phyloP scores from a whole-genome alignment of 805 yeast genomes.

The baker's yeast (Saccharomyces cerevisiae) region DNA sequence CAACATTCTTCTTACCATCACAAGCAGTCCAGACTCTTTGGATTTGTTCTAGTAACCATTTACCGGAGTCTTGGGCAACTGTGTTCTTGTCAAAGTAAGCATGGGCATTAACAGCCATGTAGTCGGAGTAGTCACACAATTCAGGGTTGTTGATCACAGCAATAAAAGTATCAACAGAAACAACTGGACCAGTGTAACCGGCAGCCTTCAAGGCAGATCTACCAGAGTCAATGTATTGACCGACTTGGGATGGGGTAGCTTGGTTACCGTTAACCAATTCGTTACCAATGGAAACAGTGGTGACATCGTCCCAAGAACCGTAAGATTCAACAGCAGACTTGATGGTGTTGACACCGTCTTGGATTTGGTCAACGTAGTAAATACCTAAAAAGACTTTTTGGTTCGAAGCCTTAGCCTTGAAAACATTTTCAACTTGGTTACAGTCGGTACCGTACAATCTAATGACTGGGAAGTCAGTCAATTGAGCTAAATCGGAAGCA shows the following conservation, averaged over 20 bases:
- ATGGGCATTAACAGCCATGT: slow-evolving; percentile 94
- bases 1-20: slow-evolving; percentile 61
- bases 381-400: slow-evolving; percentile 77
- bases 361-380: slow-evolving; percentile 48
- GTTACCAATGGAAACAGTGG: slow-evolving; percentile 87
- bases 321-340: slow-evolving; percentile 48
- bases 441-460: slow-evolving; percentile 87
- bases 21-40: slow-evolving; percentile 85
- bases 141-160: slow-evolving; percentile 93
- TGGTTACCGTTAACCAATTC: slow-evolving; percentile 87
- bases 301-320: slow-evolving; percentile 74
- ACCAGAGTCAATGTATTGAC: slow-evolving; percentile 54
- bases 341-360: slow-evolving; percentile 46
- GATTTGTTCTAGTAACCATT: slow-evolving; percentile 82
- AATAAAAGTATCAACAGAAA: slow-evolving; percentile 91
- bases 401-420: slow-evolving; percentile 50
- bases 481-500: slow-evolving; percentile 46
- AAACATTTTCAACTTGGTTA: slow-evolving; percentile 65
- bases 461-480: slow-evolving; percentile 49
- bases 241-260: slow-evolving; percentile 66
- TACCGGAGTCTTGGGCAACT: slow-evolving; percentile 74
- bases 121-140: slow-evolving; percentile 81
- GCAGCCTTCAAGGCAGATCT: slow-evolving; percentile 64
- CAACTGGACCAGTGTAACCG: slow-evolving; percentile 90
- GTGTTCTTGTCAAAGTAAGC: slow-evolving; percentile 89